Evolutionary conservation across 192 early-diverging fungal genomes (phyloP).

Genomic region (Jimgerdemannia lactiflua): DNA sequence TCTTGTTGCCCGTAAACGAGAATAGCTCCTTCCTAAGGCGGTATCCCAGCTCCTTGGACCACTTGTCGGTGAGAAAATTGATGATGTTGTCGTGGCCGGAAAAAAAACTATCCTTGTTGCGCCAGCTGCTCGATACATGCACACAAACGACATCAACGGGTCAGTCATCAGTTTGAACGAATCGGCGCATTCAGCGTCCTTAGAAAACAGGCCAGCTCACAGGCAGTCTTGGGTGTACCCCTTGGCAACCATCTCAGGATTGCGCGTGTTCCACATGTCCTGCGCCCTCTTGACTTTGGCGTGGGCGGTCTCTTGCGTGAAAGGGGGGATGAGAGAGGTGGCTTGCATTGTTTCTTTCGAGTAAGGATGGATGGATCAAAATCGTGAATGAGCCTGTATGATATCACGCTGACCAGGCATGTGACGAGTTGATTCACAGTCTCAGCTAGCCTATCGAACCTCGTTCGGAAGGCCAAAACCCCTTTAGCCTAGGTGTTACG

Average conservation of each 20-base stretch:
- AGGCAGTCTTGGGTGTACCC: constrained; percentile 19
- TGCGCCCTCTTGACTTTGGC: constrained; percentile 35
- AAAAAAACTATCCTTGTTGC: constrained; percentile 41
- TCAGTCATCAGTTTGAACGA: no score
- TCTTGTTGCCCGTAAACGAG: constrained; percentile 36
- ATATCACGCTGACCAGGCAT: no score
- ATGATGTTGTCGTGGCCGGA: constrained; percentile 28
- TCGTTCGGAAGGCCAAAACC: no score
- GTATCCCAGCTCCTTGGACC: constrained; percentile 39
- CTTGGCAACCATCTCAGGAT: constrained; percentile 27
- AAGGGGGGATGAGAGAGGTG: constrained; percentile 12
- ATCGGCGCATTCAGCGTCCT: no score
- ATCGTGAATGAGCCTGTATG: no score
- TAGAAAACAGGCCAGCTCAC: neutral
- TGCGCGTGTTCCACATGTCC: constrained; percentile 33
- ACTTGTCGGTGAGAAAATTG: constrained; percentile 36
- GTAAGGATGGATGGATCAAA: no score
- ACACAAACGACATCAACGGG: no score
- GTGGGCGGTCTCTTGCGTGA: constrained; percentile 28
- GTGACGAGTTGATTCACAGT: no score
- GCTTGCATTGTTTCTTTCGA: no score
- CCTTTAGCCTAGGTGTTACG: no score
- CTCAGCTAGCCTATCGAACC: no score
- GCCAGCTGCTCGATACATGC: constrained; percentile 19
- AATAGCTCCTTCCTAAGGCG: constrained; percentile 47